Percentiles rank a stretch among this genome's conserved stretches.
These are phyloP conservation scores for Neoascochyta sp. DNA, from an alignment of 2,329 filamentous ascomycete species.

Conservation along the genomic window DNA sequence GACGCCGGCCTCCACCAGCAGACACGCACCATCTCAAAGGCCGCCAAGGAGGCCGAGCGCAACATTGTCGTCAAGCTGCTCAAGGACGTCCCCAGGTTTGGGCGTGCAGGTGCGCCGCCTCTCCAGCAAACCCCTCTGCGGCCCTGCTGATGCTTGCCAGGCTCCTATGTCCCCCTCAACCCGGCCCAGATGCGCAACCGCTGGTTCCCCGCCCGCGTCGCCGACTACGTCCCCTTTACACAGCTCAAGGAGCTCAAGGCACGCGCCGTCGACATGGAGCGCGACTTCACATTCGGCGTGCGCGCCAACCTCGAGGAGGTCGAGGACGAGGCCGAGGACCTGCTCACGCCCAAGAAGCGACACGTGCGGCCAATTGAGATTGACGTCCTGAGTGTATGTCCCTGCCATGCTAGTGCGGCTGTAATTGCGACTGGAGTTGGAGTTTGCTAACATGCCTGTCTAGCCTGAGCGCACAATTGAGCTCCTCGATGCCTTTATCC, in stretches of 20 bases:
- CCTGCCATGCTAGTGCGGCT: neutral
- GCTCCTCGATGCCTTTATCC: slow-evolving; percentile 48
- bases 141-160: slow-evolving; percentile 37
- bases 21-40: slow-evolving; percentile 45
- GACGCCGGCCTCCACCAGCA: slow-evolving; percentile 35
- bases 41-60: slow-evolving; percentile 40
- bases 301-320: slow-evolving; percentile 27
- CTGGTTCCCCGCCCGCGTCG: slow-evolving; percentile 51
- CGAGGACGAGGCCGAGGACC: slow-evolving; percentile 21
- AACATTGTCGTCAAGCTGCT: slow-evolving; percentile 51
- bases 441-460: slow-evolving; percentile 17
- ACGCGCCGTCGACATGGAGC: slow-evolving; percentile 44
- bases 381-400: slow-evolving; percentile 39
- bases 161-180: slow-evolving; percentile 51
- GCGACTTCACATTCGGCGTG: slow-evolving; percentile 47
- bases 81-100: slow-evolving; percentile 52
- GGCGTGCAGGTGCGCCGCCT: slow-evolving; percentile 39
- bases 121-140: neutral
- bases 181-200: slow-evolving; percentile 53
- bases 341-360: slow-evolving; percentile 14
- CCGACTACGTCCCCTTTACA: slow-evolving; percentile 50
- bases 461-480: slow-evolving; percentile 46
- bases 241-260: slow-evolving; percentile 46
- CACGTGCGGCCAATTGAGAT: slow-evolving; percentile 41
- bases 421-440: neutral